Conservation (phyloP, 352 stramenopile species). For the Pythium brassicae region DNA sequence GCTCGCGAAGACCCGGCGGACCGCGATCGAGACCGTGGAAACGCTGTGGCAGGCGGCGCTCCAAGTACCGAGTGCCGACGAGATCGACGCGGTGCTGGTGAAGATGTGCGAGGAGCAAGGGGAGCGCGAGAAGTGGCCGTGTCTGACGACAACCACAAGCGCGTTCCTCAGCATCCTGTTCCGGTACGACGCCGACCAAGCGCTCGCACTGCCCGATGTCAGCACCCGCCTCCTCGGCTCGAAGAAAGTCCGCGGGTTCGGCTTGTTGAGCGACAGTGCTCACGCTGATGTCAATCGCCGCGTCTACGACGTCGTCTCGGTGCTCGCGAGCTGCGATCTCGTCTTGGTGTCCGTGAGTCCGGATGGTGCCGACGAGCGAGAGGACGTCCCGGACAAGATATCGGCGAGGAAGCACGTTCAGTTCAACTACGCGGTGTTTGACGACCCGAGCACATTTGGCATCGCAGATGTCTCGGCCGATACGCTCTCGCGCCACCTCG, state of each 20-base stretch:
- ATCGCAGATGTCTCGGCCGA: constrained; percentile 8
- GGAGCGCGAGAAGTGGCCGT: constrained; percentile 39
- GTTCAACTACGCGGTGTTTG: constrained; percentile 59
- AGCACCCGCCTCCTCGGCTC: constrained; percentile 43
- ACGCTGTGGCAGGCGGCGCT: constrained; percentile 2
- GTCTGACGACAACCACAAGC: constrained; percentile 46
- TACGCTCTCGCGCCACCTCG: not conserved
- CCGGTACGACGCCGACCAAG: constrained; percentile 25
- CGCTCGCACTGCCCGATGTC: constrained; percentile 25
- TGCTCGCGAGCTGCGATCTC: constrained; percentile 51
- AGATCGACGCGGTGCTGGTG: constrained; percentile 43
- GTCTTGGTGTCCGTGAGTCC: constrained; percentile 24
- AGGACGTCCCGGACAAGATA: constrained; percentile 21
- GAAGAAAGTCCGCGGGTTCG: constrained; percentile 23
- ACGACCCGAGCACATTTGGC: constrained; percentile 23
- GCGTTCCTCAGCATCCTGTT: constrained; percentile 58
- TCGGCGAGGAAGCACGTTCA: constrained; percentile 37
- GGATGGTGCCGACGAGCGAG: constrained; percentile 7
- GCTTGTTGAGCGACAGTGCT: constrained; percentile 14
- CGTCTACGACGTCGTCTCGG: constrained; percentile 64
- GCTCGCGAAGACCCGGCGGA: constrained; percentile 28
- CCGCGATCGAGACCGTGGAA: constrained; percentile 18
- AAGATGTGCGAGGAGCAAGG: constrained; percentile 44
- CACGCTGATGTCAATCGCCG: constrained; percentile 46
- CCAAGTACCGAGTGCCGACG: constrained; percentile 11